These are phyloP conservation scores for Phytophthora pistaciae DNA, from an alignment of 352 stramenopile species.

Conservation along the genomic window DNA sequence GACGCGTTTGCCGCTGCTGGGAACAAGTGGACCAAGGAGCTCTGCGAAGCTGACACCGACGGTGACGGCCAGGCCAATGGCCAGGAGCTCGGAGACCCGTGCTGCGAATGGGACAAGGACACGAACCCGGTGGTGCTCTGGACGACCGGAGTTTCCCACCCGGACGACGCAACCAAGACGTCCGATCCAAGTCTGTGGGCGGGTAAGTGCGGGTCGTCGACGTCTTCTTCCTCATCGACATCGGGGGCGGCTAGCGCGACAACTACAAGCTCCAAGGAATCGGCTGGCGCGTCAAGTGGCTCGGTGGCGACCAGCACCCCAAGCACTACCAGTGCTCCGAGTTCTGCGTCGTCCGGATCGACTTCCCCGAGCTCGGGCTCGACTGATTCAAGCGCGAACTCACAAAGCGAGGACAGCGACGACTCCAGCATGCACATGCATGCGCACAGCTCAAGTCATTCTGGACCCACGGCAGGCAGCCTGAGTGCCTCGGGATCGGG, in stretches of 20 bases:
- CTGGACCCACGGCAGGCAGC: neutral
- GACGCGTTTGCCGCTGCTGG: conserved; percentile 16
- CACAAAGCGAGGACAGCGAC: neutral
- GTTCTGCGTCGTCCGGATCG: neutral
- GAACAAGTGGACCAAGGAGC: conserved; percentile 28
- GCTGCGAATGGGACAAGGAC: conserved; percentile 48
- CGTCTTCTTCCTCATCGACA: neutral
- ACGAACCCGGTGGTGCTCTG: conserved; percentile 23
- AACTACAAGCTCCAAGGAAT: neutral
- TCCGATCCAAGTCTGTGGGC: conserved; percentile 32
- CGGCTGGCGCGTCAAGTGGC: neutral
- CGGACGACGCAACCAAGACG: conserved; percentile 26
- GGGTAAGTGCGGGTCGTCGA: conserved; percentile 7
- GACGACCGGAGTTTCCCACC: conserved; percentile 34
- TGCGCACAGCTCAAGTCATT: neutral
- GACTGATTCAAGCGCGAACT: neutral
- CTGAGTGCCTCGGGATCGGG: conserved; percentile 5
- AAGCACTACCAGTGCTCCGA: neutral
- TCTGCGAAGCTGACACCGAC: conserved; percentile 46
- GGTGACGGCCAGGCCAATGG: conserved; percentile 83
- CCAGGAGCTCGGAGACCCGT: conserved; percentile 80
- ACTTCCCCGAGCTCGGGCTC: neutral
- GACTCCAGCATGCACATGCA: conserved; percentile 1
- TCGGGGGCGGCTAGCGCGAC: neutral
- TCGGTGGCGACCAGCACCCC: neutral